Conservation (phyloP, 1,139 yeast genomes). For the Blastobotrys indianensis region DNA sequence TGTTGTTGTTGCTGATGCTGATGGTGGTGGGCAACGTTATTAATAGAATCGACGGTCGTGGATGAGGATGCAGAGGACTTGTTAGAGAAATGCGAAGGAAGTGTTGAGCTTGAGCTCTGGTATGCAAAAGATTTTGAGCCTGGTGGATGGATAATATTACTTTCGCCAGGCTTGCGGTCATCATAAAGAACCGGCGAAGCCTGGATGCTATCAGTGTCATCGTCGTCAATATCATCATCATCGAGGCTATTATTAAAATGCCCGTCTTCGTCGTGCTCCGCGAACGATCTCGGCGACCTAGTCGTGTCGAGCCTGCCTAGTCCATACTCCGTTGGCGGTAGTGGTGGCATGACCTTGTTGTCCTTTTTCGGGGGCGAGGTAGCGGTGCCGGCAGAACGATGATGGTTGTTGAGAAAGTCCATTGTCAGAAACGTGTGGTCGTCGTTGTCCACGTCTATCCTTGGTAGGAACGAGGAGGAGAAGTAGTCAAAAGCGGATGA, state of each 20-base stretch:
- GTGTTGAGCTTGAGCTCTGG: slow-evolving; percentile 9
- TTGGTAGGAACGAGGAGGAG: slow-evolving; percentile 6
- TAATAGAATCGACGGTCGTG: slow-evolving; percentile 10
- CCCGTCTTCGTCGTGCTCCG: no score
- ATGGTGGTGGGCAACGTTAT: neutral
- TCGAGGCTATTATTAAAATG: neutral
- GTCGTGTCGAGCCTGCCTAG: no score
- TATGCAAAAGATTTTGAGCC: neutral
- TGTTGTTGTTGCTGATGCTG: neutral
- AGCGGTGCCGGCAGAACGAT: no score
- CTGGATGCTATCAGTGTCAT: slow-evolving; percentile 7
- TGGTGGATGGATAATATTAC: neutral
- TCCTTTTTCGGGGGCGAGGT: slow-evolving; percentile 5
- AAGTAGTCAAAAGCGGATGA: no score
- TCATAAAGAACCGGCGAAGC: slow-evolving; percentile 9
- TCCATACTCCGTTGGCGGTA: neutral
- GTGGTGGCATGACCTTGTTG: neutral
- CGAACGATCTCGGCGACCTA: no score
- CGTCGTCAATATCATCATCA: slow-evolving; percentile 2
- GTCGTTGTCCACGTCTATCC: slow-evolving; percentile 8
- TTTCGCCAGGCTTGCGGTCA: slow-evolving; percentile 3
- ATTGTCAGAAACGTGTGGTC: neutral
- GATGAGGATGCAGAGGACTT: slow-evolving; percentile 12
- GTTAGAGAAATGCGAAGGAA: slow-evolving; percentile 11
- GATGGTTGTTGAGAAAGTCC: slow-evolving; percentile 7